phyloP scores from a whole-genome alignment of 345 rosid species.

The Syzygium grande region DNA sequence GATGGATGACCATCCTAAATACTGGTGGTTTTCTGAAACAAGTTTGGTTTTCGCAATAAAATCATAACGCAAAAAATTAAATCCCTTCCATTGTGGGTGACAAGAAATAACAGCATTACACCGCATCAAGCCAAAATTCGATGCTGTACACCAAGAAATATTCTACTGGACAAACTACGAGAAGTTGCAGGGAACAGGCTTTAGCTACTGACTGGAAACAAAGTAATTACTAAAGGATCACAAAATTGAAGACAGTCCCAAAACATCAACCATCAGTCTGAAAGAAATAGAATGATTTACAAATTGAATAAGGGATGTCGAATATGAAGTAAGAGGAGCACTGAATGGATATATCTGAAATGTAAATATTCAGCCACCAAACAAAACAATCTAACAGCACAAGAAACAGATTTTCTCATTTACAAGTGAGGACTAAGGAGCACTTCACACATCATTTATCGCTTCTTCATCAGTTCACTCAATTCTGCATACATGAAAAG shows the following conservation, averaged over 20 bases:
- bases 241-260: neutral
- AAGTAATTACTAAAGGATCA: neutral
- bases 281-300: neutral
- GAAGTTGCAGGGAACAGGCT: neutral
- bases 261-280: neutral
- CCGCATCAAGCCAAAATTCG: neutral
- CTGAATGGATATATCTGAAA: neutral
- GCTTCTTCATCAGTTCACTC: neutral
- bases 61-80: neutral
- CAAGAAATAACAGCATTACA: neutral
- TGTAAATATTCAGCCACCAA: neutral
- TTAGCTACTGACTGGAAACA: neutral
- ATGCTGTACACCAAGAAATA: neutral
- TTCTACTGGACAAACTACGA: neutral
- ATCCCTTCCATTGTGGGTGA: neutral
- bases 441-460: neutral
- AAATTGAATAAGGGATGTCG: neutral
- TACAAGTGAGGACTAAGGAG: neutral
- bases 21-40: neutral
- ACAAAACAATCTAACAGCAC: neutral
- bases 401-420: neutral
- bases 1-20: neutral
- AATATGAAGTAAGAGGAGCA: neutral
- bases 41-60: neutral
- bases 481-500: neutral